phyloP scores from a whole-genome alignment of 2,329 filamentous ascomycete species.

The Cladobotryum protrusum region DNA sequence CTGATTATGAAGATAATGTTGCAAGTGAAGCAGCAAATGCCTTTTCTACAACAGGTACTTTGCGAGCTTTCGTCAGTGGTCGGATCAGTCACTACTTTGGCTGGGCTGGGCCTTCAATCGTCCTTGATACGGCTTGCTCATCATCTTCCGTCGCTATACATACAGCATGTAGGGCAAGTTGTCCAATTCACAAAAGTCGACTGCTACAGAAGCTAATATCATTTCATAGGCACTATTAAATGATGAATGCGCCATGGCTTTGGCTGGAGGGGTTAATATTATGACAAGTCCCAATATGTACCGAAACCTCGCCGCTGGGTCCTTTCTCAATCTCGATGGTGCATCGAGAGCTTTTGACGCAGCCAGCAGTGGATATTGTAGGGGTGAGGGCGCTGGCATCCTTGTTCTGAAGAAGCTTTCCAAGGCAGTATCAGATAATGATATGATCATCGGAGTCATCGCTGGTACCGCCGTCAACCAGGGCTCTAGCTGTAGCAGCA shows the following conservation, averaged over 20 bases:
- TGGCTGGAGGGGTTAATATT: conserved; percentile 36
- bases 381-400: conserved; percentile 41
- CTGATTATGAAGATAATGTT: conserved; percentile 38
- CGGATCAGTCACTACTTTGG: conserved; percentile 32
- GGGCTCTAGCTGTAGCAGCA: conserved; percentile 35
- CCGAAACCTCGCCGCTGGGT: conserved; percentile 18
- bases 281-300: conserved; percentile 24
- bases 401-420: conserved; percentile 43
- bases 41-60: conserved; percentile 31
- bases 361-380: conserved; percentile 44
- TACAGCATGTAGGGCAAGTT: conserved; percentile 20
- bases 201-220: too few species aligned
- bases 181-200: conserved; percentile 13
- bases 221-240: not conserved
- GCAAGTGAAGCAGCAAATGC: conserved; percentile 29
- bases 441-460: conserved; percentile 38
- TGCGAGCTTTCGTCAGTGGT: conserved; percentile 28
- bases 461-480: conserved; percentile 33
- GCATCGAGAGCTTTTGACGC: conserved; percentile 29
- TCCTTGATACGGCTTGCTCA: conserved; percentile 34
- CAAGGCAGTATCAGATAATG: conserved; percentile 40
- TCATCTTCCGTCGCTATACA: conserved; percentile 31
- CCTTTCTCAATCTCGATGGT: conserved; percentile 25
- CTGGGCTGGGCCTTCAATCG: conserved; percentile 30
- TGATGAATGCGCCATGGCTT: conserved; percentile 26